A percentile compares a stretch with the other conserved stretches of the same genome.
Evolutionary conservation across 305 asterid genomes (phyloP).

Genomic region (Stenogyne calaminthoides): DNA sequence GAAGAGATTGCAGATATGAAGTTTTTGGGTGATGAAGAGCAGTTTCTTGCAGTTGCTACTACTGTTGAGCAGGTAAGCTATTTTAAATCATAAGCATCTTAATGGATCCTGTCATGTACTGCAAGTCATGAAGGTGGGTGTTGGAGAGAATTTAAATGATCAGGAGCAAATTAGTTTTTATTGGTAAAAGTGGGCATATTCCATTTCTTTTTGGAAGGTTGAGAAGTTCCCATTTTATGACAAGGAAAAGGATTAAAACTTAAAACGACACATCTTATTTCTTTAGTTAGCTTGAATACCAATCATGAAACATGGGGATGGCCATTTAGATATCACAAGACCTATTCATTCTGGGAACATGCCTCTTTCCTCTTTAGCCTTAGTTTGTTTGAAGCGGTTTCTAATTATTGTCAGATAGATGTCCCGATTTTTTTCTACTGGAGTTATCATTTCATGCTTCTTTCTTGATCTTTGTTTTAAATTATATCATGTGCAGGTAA

Average conservation of each 20-base stretch:
- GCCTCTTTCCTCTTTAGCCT: not conserved
- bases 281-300: not conserved
- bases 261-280: not conserved
- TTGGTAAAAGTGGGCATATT: not conserved
- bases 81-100: constrained; percentile 9
- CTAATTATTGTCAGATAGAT: not conserved
- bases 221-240: not conserved
- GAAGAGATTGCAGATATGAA: constrained; percentile 97
- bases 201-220: not conserved
- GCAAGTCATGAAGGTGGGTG: not conserved
- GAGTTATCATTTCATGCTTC: constrained; percentile 11
- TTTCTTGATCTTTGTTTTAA: constrained; percentile 16
- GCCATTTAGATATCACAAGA: not conserved
- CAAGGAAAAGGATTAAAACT: not conserved
- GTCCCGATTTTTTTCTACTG: not conserved
- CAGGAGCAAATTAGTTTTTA: not conserved
- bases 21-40: constrained; percentile 90
- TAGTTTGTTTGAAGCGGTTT: not conserved
- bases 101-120: constrained; percentile 6
- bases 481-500: constrained; percentile 57
- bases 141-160: not conserved
- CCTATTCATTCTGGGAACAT: not conserved
- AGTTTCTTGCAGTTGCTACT: constrained; percentile 90
- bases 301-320: not conserved
- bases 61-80: constrained; percentile 81